These are phyloP conservation scores for Inonotus obliquus DNA, from an alignment of 1,284 basidiomycete species.

Conservation along the genomic window DNA sequence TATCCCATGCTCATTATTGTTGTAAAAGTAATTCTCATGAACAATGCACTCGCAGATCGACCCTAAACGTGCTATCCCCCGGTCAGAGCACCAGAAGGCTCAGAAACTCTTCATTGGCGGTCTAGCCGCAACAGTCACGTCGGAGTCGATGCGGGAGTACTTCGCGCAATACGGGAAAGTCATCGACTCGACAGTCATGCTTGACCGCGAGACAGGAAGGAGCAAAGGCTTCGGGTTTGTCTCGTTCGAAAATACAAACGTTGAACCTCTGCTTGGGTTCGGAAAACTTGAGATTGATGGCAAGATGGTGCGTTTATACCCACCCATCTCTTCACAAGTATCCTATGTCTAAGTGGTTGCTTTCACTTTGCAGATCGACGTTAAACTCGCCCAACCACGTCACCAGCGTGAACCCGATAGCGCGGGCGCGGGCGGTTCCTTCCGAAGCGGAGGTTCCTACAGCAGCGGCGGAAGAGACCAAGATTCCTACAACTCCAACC, in stretches of 20 bases:
- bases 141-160: slow-evolving; percentile 88
- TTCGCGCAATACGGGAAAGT: slow-evolving; percentile 91
- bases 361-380: slow-evolving; percentile 68
- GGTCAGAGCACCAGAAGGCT: slow-evolving; percentile 88
- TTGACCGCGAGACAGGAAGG: slow-evolving; percentile 92
- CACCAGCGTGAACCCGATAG: slow-evolving; percentile 57
- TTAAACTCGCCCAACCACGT: slow-evolving; percentile 89
- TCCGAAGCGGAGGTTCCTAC: slow-evolving; percentile 17
- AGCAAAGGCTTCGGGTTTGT: slow-evolving; percentile 99
- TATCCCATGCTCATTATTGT: slow-evolving; percentile 2
- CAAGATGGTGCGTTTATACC: slow-evolving; percentile 62
- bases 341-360: neutral
- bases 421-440: slow-evolving; percentile 14
- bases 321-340: neutral
- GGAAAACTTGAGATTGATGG: slow-evolving; percentile 88
- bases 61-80: slow-evolving; percentile 96
- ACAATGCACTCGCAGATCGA: slow-evolving; percentile 70
- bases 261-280: slow-evolving; percentile 80
- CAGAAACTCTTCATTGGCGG: slow-evolving; percentile 96
- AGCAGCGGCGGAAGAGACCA: slow-evolving; percentile 17
- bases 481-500: slow-evolving; percentile 27
- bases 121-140: slow-evolving; percentile 86
- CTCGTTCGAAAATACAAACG: slow-evolving; percentile 87
- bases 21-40: slow-evolving; percentile 2
- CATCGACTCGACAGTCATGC: slow-evolving; percentile 97